A percentile compares a stretch with the other conserved stretches of the same genome.
phyloP scores from a whole-genome alignment of 306 rosid species.

The Comarum palustre region DNA sequence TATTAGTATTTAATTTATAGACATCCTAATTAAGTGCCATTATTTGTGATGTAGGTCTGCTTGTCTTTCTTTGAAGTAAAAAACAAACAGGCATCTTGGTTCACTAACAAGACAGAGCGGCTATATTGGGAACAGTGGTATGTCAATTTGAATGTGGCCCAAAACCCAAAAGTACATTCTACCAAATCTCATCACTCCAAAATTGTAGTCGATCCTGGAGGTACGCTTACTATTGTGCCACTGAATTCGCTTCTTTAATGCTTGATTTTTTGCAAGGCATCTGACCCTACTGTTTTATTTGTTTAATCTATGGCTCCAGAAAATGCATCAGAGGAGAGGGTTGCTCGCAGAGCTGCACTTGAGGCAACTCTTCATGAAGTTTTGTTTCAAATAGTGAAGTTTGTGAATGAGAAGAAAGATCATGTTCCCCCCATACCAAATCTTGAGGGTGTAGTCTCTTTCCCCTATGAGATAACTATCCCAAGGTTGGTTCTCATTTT shows the following conservation, averaged over 20 bases:
- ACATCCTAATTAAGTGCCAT: conserved; percentile 13
- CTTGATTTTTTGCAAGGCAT: conserved; percentile 12
- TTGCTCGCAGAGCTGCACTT: conserved; percentile 68
- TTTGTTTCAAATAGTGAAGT: conserved; percentile 85
- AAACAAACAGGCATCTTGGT: conserved; percentile 83
- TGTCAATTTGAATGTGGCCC: conserved; percentile 80
- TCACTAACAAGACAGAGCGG: conserved; percentile 76
- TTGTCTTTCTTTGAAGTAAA: conserved; percentile 85
- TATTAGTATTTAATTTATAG: not conserved
- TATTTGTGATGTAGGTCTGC: conserved; percentile 62
- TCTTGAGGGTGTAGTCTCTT: conserved; percentile 64
- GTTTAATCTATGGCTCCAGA: conserved; percentile 41
- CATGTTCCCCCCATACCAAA: conserved; percentile 89
- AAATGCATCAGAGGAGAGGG: conserved; percentile 64
- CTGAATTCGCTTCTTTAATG: conserved; percentile 19
- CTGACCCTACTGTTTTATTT: conserved; percentile 7
- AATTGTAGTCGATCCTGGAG: conserved; percentile 70
- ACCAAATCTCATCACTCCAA: conserved; percentile 71
- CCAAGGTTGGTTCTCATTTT: conserved; percentile 58
- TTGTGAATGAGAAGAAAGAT: conserved; percentile 96
- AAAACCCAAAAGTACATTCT: conserved; percentile 56
- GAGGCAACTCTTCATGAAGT: conserved; percentile 86
- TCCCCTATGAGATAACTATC: conserved; percentile 81
- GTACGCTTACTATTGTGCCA: conserved; percentile 31
- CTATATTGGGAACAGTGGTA: conserved; percentile 96